phyloP scores from a whole-genome alignment of 257 asterid species.

The Przewalskia tangutica region DNA sequence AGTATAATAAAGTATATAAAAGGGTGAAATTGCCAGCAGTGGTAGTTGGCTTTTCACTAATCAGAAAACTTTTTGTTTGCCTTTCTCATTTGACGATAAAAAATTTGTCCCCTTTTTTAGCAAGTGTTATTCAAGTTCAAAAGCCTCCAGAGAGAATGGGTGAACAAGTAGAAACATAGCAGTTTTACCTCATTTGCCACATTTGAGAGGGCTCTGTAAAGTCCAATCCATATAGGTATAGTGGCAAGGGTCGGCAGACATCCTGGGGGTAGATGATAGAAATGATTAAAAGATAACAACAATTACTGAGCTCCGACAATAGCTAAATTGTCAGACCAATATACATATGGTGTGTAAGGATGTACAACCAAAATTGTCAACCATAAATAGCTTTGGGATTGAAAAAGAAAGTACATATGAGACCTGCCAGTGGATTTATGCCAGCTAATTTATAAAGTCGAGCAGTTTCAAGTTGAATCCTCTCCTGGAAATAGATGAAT shows the following conservation, averaged over 20 bases:
- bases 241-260: conserved; percentile 99
- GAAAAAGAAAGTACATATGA: neutral
- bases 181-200: conserved; percentile 87
- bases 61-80: neutral
- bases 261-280: conserved; percentile 32
- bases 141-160: neutral
- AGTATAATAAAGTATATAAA: neutral
- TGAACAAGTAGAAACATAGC: neutral
- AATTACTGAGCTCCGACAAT: neutral
- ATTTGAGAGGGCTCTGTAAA: conserved; percentile 94
- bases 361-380: neutral
- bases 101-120: neutral
- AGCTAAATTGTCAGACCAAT: neutral
- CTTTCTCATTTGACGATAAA: neutral
- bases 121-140: neutral
- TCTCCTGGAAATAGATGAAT: conserved; percentile 54
- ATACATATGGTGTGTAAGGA: neutral
- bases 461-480: conserved; percentile 88
- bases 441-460: conserved; percentile 96
- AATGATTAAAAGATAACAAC: neutral
- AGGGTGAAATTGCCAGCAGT: neutral
- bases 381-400: neutral
- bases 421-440: conserved; percentile 96
- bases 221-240: conserved; percentile 98
- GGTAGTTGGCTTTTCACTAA: neutral